Evolutionary conservation across 192 early-diverging fungal genomes (phyloP), one percentile per base, ranked within the genome.

Genomic region (Chytriomyces sp.): DNA sequence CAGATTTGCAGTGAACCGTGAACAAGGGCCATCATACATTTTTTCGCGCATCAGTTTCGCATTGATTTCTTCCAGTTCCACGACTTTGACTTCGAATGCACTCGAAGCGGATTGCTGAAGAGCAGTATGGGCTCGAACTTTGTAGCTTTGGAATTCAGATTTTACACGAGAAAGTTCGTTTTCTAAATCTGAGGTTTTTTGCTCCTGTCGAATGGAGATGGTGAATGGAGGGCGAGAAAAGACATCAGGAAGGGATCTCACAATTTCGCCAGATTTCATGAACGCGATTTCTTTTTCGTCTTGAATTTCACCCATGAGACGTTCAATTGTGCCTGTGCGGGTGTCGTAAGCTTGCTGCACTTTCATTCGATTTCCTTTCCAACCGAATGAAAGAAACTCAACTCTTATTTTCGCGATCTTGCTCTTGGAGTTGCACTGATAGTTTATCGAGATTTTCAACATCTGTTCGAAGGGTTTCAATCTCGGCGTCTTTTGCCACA

Each of bases 121-220:
- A 6, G 78, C 78, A 5, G 64, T 70, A 53, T 79, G 78, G 24
- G 78, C 78, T 28, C 68, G 66, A 2, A 74, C 49, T 53, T 79
- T 79, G 70, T 79, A 79, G 47, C 49, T 67, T 46, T 79, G 78
- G 45, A 74, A 79, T 24, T 79, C 78, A 1, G 69, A 18, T 67
- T 67, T 64, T 11, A 79, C 48, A n/a, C 63, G 44, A 6, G 65
- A 44, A 13, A 67, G n/a, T 61, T 79, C 71, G 10, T 45, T 13
- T 35, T 67, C 49, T 20, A 61, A 9, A 24, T 73, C 65, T n/a
- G 11, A 1, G 50, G 8, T 45, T 50, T 64, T 16, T 45, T 35
- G 50, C 53, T 74, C 71, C 78, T 79, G 24, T n/a, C 5, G 16
- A 47, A 69, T 13, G 6, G n/a, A 50, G 35, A 45, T n/a, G 47